Base-by-base conservation (phyloP, 352 stramenopile genomes). In the Stramenopiles sp. region DNA sequence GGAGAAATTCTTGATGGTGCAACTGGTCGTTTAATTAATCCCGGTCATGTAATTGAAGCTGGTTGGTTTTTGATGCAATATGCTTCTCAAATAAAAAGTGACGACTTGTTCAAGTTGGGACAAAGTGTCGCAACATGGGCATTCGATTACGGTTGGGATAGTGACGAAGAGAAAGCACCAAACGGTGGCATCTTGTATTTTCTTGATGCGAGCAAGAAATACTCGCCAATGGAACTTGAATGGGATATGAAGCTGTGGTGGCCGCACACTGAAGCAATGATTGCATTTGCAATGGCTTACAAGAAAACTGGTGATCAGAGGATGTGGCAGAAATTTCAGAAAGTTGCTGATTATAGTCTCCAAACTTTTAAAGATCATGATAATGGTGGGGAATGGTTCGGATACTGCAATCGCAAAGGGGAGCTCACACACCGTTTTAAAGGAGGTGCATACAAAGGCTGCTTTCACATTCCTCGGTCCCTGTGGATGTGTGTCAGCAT, bases 231-330 rank as follows among this genome's bases (percentile, higher is more conserved):
- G 55, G 55, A 71, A 27, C 27, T 71, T 22, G 55, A 71, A 71
- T 71, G 55, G 55, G 80, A 82, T 25, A 80, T 39, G 14, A 82
- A 82, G 71, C 71, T 82, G 67, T 82, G 80, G 80, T 82, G 80
- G 80, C 80, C 80, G 8, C 39, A 76, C 80, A 82, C 80, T 7
- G 80, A 82, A 39, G 80, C 80, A 7, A 14, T 82, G 14, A 81
- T 82, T 25, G 80, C 80, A 7, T 25, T 80, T 7, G 30, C 27
- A 7, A 80, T 82, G 80, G 80, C 32, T 7, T 76, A 82, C 67
- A 81, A 67, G 4, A 39, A 7, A 30, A 82, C 80, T 30, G 71
- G 80, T 30, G 67, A 82, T 32, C 39, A 80, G 7, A 76, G 81
- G 8, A 31, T 33, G 14, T 82, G 75, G 67, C 0, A 7, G 0